phyloP scores from a whole-genome alignment of 2,329 filamentous ascomycete species.

The Pseudocercospora eumusae region DNA sequence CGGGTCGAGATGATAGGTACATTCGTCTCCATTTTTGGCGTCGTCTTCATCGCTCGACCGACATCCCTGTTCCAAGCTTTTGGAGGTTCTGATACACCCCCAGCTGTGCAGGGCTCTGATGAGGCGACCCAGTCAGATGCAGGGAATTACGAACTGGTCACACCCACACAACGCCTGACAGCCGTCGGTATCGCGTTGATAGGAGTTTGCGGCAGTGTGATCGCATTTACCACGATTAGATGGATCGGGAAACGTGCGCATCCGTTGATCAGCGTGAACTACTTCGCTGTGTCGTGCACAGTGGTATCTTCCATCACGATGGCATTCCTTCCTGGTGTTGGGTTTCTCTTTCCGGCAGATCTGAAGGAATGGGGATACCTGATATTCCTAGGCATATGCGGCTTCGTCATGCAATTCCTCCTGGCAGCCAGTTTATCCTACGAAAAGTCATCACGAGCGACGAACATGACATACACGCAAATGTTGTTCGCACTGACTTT shows the following conservation, averaged over 20 bases:
- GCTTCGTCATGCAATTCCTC: slow-evolving; percentile 84
- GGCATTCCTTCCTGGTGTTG: slow-evolving; percentile 55
- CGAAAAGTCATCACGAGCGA: slow-evolving; percentile 64
- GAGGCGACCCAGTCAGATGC: slow-evolving; percentile 29
- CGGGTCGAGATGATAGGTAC: slow-evolving; percentile 74
- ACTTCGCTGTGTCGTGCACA: slow-evolving; percentile 72
- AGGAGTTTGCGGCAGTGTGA: slow-evolving; percentile 74
- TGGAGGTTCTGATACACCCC: slow-evolving; percentile 32
- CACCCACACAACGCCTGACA: slow-evolving; percentile 64
- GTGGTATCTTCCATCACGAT: slow-evolving; percentile 67
- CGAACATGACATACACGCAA: slow-evolving; percentile 68
- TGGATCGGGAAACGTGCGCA: slow-evolving; percentile 79
- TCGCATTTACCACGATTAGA: slow-evolving; percentile 73
- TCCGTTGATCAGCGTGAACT: slow-evolving; percentile 81
- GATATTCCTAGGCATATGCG: slow-evolving; percentile 67
- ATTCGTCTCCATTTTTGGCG: slow-evolving; percentile 72
- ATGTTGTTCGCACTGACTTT: slow-evolving; percentile 69
- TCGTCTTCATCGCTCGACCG: slow-evolving; percentile 80
- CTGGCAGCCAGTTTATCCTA: slow-evolving; percentile 73
- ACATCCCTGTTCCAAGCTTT: slow-evolving; percentile 54
- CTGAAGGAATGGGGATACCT: slow-evolving; percentile 67
- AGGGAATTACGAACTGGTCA: slow-evolving; percentile 49
- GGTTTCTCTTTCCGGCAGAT: slow-evolving; percentile 58
- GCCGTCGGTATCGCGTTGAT: slow-evolving; percentile 73
- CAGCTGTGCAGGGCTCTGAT: slow-evolving; percentile 36